Conservation (phyloP, 2,329 filamentous ascomycete species). For the Waltergamsia citrina region DNA sequence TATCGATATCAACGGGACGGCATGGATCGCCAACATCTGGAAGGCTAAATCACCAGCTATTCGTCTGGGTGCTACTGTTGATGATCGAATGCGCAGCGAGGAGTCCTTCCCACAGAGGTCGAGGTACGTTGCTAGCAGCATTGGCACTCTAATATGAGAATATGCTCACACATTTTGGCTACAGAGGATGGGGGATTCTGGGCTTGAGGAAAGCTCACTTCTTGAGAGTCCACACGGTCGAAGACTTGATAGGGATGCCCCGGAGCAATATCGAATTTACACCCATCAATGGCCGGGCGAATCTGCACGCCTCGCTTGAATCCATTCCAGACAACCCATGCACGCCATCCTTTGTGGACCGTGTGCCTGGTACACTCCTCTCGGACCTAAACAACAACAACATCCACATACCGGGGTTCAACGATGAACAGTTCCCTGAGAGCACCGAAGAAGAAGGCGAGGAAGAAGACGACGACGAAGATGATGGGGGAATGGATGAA, state of each 20-base stretch:
- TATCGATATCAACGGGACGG: constrained; percentile 36
- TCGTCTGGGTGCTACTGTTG: constrained; percentile 10
- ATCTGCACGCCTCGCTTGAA: constrained; percentile 13
- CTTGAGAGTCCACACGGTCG: constrained; percentile 20
- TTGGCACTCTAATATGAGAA: not conserved
- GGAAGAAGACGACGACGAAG: constrained; percentile 9
- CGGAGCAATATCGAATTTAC: not conserved
- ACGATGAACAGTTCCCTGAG: not conserved
- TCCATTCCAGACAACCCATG: constrained; percentile 20
- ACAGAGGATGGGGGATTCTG: constrained; percentile 39
- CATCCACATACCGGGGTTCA: not conserved
- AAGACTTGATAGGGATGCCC: constrained; percentile 22
- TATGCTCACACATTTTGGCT: not conserved
- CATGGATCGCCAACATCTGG: constrained; percentile 47
- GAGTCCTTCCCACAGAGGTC: constrained; percentile 17
- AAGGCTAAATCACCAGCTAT: constrained; percentile 16
- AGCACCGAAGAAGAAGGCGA: constrained; percentile 2
- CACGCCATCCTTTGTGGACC: not conserved
- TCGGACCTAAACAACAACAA: no score
- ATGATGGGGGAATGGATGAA: constrained; percentile 6
- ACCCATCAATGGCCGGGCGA: constrained; percentile 4
- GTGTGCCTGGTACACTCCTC: no score
- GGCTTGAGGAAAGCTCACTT: constrained; percentile 34
- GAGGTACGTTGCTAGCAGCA: constrained; percentile 10
- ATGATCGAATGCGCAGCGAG: constrained; percentile 19